phyloP scores from a whole-genome alignment of 2,329 filamentous ascomycete genomes.

The Zymoseptoria pseudotritici region DNA sequence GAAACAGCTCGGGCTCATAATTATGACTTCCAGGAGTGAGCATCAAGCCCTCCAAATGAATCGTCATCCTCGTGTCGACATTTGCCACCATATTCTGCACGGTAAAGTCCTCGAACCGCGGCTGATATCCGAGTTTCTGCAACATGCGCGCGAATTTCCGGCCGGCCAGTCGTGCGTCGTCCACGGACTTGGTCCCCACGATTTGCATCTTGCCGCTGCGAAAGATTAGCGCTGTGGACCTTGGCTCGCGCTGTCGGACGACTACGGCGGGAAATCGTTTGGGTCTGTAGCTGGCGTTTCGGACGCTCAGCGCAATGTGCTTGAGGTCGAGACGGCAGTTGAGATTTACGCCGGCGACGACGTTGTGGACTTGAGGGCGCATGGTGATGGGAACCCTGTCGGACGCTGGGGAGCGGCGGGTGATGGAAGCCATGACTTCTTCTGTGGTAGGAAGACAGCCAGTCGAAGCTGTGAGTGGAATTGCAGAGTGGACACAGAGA shows the following conservation, averaged over 20 bases:
- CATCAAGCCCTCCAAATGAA: slow-evolving; percentile 75
- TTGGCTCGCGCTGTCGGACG: slow-evolving; percentile 86
- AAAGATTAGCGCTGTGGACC: slow-evolving; percentile 82
- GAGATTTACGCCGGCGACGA: slow-evolving; percentile 84
- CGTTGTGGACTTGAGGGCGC: slow-evolving; percentile 49
- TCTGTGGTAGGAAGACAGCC: background rate
- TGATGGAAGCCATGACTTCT: background rate
- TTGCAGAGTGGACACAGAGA: background rate
- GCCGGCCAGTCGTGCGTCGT: slow-evolving; percentile 79
- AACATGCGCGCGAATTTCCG: slow-evolving; percentile 86
- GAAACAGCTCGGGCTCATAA: slow-evolving; percentile 85
- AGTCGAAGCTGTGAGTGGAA: background rate
- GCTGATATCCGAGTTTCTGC: slow-evolving; percentile 84
- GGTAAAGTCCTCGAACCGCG: slow-evolving; percentile 88
- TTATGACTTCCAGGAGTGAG: slow-evolving; percentile 52
- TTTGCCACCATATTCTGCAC: slow-evolving; percentile 90
- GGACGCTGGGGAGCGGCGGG: background rate
- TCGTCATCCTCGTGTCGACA: slow-evolving; percentile 86
- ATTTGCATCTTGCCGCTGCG: slow-evolving; percentile 92
- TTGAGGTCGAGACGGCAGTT: slow-evolving; percentile 84
- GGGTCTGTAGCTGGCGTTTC: slow-evolving; percentile 84
- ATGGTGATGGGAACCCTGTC: slow-evolving; percentile 1
- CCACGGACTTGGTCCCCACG: slow-evolving; percentile 80
- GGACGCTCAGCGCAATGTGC: slow-evolving; percentile 80
- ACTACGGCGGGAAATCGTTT: slow-evolving; percentile 91